Evolutionary conservation across 345 rosid species (phyloP), one percentile per base, ranked within the genome.

Genomic region (Lagerstroemia speciosa): DNA sequence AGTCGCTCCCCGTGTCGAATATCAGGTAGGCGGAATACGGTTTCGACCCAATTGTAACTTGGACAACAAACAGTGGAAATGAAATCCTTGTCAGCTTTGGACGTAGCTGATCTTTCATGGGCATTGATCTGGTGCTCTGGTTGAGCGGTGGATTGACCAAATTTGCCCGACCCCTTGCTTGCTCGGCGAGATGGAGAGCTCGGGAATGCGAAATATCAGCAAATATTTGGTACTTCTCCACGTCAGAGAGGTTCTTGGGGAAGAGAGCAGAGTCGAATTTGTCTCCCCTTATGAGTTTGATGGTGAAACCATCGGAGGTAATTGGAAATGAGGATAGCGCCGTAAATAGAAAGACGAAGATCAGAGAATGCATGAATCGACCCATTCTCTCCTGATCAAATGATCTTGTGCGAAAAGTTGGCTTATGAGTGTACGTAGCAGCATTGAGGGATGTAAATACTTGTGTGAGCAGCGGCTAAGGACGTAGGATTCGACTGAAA

Each of bases 1-100:
- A 34, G 26, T 66, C 22, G 29, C 48, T 29, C 22, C 70, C 75
- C 1, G 70, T 41, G n/a, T 66, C 70, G 33, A 66, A 10, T 0
- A 31, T 34, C 29, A 72, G 48, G 8, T 40, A 24, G 0, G 75
- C 24, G 24, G 29, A 31, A 33, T 64, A 66, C 0, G 30, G 57
- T 38, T 20, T 16, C 8, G 55, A 48, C 24, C 55, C 55, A 1
- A 48, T 48, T 20, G 55, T 20, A 48, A 48, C 0, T 19, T n/a
- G 55, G n/a, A 48, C 8, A 2, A 20, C 55, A 48, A 48, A 48
- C 55, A 20, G 3, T 7, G 55, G 20, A 48, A 5, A n/a, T 20
- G 20, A 19, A n/a, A 19, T 1, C 20, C 20, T n/a, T 20, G 1
- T 2, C 24, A 48, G 55, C 8, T 48, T 48, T 48, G 55, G 55